Evolutionary conservation across 306 rosid species (phyloP).

Genomic region (Cucumis melo): DNA sequence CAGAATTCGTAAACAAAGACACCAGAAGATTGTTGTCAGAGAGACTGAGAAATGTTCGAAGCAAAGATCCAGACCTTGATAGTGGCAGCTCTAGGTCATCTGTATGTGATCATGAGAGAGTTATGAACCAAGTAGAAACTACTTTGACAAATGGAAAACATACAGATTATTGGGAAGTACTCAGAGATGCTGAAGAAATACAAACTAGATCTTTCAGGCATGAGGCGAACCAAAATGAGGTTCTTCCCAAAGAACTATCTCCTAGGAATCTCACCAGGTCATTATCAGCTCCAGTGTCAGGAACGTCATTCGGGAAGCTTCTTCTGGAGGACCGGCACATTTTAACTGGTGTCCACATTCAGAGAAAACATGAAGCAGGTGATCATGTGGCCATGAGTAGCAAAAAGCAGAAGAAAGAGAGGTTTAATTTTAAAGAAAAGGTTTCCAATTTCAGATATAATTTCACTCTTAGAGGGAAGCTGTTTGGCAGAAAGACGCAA

Average conservation of each 20-base stretch:
- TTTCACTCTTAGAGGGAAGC: slow-evolving; percentile 53
- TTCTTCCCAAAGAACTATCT: slow-evolving; percentile 45
- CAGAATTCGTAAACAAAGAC: slow-evolving; percentile 54
- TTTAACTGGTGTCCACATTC: slow-evolving; percentile 79
- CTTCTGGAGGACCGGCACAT: slow-evolving; percentile 90
- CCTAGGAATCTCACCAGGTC: slow-evolving; percentile 86
- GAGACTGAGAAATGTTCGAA: slow-evolving; percentile 43
- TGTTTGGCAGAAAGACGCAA: slow-evolving; percentile 66
- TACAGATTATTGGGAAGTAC: slow-evolving; percentile 25
- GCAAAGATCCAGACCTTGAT: slow-evolving; percentile 32
- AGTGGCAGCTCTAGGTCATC: slow-evolving; percentile 31
- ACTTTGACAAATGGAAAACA: slow-evolving; percentile 15
- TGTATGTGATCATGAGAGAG: slow-evolving; percentile 29
- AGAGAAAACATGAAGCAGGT: slow-evolving; percentile 78
- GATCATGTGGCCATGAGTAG: slow-evolving; percentile 30
- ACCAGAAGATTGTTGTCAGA: slow-evolving; percentile 53
- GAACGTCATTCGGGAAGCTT: slow-evolving; percentile 96
- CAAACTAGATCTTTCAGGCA: slow-evolving; percentile 79
- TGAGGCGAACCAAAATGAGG: slow-evolving; percentile 32
- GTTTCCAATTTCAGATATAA: slow-evolving; percentile 68
- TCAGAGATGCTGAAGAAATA: slow-evolving; percentile 33
- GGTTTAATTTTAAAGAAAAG: slow-evolving; percentile 67
- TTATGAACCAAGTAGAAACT: slow-evolving; percentile 21
- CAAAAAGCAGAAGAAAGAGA: slow-evolving; percentile 56
- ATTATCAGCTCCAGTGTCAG: slow-evolving; percentile 88